Evolutionary conservation across 257 asterid genomes (phyloP).

Genomic region (Solanum boliviense): DNA sequence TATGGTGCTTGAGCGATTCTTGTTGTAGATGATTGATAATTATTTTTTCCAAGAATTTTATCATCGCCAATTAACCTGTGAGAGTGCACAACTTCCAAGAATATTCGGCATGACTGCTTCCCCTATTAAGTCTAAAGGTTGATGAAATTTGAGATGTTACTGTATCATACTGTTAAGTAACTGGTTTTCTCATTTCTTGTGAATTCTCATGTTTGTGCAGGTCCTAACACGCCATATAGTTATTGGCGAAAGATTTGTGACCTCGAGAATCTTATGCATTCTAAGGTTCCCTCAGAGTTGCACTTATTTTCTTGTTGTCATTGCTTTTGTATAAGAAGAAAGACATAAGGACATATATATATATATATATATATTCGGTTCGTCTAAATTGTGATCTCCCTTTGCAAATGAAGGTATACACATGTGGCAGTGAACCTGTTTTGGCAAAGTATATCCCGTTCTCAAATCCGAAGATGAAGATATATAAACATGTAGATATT

Average conservation of each 20-base stretch:
- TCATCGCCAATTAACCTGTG: slow-evolving; percentile 24
- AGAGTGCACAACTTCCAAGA: slow-evolving; percentile 42
- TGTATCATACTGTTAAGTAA: neutral
- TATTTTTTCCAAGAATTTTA: slow-evolving; percentile 47
- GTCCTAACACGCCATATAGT: slow-evolving; percentile 15
- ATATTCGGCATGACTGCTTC: slow-evolving; percentile 91
- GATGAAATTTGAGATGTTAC: neutral
- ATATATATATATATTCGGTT: neutral
- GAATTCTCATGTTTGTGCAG: slow-evolving; percentile 15
- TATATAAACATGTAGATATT: slow-evolving; percentile 20
- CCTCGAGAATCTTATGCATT: slow-evolving; percentile 71
- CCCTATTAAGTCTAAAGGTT: slow-evolving; percentile 85
- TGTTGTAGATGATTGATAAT: neutral
- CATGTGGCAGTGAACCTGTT: slow-evolving; percentile 44
- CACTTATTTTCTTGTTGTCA: neutral
- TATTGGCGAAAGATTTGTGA: slow-evolving; percentile 45
- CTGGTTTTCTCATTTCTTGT: neutral
- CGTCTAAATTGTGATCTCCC: neutral
- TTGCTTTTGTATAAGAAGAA: neutral
- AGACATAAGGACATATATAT: neutral
- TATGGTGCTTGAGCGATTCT: neutral
- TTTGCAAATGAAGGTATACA: slow-evolving; percentile 51
- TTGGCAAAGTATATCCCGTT: slow-evolving; percentile 36
- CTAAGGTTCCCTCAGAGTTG: slow-evolving; percentile 43
- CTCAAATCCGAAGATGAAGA: slow-evolving; percentile 45